Evolutionary conservation across 2,329 filamentous ascomycete genomes (phyloP).

Genomic region (Fusarium floridanum): DNA sequence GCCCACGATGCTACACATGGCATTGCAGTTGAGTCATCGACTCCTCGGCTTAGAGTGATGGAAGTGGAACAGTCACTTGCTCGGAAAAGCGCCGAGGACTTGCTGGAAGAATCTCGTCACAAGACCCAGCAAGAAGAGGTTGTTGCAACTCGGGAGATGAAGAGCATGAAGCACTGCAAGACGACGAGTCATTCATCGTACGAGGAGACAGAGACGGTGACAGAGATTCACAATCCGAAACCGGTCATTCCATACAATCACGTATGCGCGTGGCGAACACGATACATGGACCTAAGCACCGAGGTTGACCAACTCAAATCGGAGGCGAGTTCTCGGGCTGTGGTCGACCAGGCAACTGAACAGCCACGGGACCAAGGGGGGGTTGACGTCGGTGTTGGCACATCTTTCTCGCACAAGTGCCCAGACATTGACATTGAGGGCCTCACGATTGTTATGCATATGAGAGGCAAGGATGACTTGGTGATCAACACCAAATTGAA

Average conservation of each 20-base stretch:
- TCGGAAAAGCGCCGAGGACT: conserved; percentile 36
- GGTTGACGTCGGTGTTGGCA: conserved; percentile 39
- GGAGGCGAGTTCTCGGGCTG: conserved; percentile 49
- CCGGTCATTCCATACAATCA: conserved; percentile 56
- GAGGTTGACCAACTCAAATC: conserved; percentile 58
- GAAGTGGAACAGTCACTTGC: conserved; percentile 48
- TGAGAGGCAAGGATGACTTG: conserved; percentile 63
- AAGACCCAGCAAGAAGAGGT: conserved; percentile 5
- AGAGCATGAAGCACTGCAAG: not conserved
- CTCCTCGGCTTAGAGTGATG: conserved; percentile 43
- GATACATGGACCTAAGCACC: conserved; percentile 56
- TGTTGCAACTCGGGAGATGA: conserved; percentile 10
- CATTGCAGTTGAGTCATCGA: conserved; percentile 16
- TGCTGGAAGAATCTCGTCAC: conserved; percentile 18
- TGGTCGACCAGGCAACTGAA: conserved; percentile 22
- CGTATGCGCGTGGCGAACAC: conserved; percentile 58
- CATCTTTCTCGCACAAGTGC: conserved; percentile 41
- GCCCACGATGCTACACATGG: conserved; percentile 4
- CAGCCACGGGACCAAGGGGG: conserved; percentile 18
- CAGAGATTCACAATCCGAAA: conserved; percentile 49
- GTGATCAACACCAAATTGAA: conserved; percentile 64
- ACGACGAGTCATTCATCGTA: conserved; percentile 15
- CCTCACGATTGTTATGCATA: conserved; percentile 65
- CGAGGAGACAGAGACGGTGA: conserved; percentile 22
- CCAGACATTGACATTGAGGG: conserved; percentile 60